Conservation (phyloP, 139 green algal species). For the Choricystis sp. region DNA sequence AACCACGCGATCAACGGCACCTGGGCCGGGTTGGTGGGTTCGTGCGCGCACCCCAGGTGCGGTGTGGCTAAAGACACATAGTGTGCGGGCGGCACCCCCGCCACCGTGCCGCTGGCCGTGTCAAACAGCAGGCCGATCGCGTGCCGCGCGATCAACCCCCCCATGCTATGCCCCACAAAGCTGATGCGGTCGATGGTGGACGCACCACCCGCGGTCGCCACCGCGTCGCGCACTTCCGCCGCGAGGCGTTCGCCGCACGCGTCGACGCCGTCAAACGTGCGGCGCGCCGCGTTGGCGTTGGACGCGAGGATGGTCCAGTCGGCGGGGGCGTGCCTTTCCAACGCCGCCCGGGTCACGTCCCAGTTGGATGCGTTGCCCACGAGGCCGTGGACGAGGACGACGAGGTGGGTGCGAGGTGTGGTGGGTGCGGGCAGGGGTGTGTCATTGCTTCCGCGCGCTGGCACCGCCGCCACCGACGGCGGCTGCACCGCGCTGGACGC, state of each 20-base stretch:
- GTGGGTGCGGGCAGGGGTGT: no score
- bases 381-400: slow-evolving; percentile 55
- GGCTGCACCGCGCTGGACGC: no score
- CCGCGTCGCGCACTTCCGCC: slow-evolving; percentile 40
- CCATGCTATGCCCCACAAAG: slow-evolving; percentile 55
- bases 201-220: slow-evolving; percentile 7
- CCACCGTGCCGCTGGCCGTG: slow-evolving; percentile 17
- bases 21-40: slow-evolving; percentile 30
- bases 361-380: slow-evolving; percentile 48
- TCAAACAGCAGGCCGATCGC: slow-evolving; percentile 32
- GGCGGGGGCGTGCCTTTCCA: background rate
- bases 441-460: no score
- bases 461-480: no score
- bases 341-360: slow-evolving; percentile 11
- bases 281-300: slow-evolving; percentile 15
- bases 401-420: no score
- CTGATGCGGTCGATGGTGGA: slow-evolving; percentile 40
- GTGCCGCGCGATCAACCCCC: slow-evolving; percentile 42
- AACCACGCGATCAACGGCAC: slow-evolving; percentile 17
- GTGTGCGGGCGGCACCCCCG: slow-evolving; percentile 43
- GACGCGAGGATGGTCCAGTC: slow-evolving; percentile 4
- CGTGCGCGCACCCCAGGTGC: slow-evolving; percentile 53
- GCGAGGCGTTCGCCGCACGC: slow-evolving; percentile 52
- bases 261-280: slow-evolving; percentile 66
- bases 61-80: slow-evolving; percentile 66